Evolutionary conservation across 164 flowering plant species (phyloP).

Genomic region (Kingdonia uniflora): DNA sequence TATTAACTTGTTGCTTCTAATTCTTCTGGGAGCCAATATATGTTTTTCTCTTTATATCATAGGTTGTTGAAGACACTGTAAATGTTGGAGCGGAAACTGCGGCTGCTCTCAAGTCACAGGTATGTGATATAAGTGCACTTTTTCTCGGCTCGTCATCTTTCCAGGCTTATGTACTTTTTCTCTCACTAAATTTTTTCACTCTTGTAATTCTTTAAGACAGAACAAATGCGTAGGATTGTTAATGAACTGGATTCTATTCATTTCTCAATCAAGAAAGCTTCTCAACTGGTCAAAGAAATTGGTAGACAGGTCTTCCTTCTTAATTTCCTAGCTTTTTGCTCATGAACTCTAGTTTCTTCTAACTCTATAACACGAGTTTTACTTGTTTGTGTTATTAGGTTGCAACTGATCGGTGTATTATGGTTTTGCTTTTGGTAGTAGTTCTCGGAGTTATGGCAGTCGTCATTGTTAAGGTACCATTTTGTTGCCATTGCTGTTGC

Average conservation of each 20-base stretch:
- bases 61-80: constrained; percentile 82
- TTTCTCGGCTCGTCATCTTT: background rate
- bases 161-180: background rate
- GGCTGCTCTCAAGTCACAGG: constrained; percentile 91
- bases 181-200: no score
- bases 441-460: constrained; percentile 76
- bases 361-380: constrained; percentile 1
- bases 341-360: no score
- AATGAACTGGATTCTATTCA: constrained; percentile 94
- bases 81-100: constrained; percentile 86
- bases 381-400: constrained; percentile 29
- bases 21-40: no score
- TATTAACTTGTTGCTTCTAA: no score
- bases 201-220: constrained; percentile 72
- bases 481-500: no score
- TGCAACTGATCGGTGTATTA: constrained; percentile 88
- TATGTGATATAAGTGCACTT: constrained; percentile 13
- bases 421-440: constrained; percentile 69
- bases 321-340: background rate
- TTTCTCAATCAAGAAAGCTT: constrained; percentile 88
- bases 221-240: constrained; percentile 93
- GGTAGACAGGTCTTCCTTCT: constrained; percentile 27
- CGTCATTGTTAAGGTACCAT: constrained; percentile 73
- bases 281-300: constrained; percentile 48
- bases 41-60: background rate